Base-by-base conservation (phyloP, 208 protist species). In the Herpetomonas tarakana region DNA sequence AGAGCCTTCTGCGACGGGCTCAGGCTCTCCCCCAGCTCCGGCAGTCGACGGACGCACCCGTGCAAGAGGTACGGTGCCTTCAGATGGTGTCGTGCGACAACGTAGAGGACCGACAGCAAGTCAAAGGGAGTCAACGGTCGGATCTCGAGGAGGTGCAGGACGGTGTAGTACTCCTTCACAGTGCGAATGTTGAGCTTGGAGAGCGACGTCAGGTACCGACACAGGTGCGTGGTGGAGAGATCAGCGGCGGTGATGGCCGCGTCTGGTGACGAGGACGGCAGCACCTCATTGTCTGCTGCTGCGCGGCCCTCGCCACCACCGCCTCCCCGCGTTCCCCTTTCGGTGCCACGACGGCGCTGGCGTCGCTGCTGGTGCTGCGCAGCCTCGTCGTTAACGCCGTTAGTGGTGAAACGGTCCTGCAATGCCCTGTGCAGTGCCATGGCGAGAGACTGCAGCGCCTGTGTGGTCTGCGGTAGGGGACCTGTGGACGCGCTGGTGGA, bases 81-180 rank as follows among this genome's bases (percentile, higher is more conserved):
- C 27, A 91, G 22, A 44, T 85, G 76, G 49, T 87, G 76, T 0
- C 83, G 73, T 11, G 76, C 77, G 38, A 91, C 41, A 29, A 91
- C 74, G 7, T 60, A 69, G 39, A 91, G 50, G 11, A 85, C 74
- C 19, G 52, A 55, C 30, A 81, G 59, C 21, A 59, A 39, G 54
- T 91, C 83, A 52, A 81, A 71, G 28, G 61, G 54, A 12, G 67
- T 76, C 41, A 90, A 50, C 11, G 58, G 24, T 26, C 78, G 75
- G 12, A 55, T 45, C 41, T 80, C 66, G 28, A 87, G 39, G 25
- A 54, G 31, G 21, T 58, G 41, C 35, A 91, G 31, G 12, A 86
- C 65, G 0, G 29, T n/a, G 24, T 71, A 73, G 68, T 86, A 91
- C 18, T 58, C 50, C 25, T 62, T 30, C 46, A 74, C 76, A 16